Evolutionary conservation across 768 basidiomycete species (phyloP).

Genomic region (Royoungia palumana): DNA sequence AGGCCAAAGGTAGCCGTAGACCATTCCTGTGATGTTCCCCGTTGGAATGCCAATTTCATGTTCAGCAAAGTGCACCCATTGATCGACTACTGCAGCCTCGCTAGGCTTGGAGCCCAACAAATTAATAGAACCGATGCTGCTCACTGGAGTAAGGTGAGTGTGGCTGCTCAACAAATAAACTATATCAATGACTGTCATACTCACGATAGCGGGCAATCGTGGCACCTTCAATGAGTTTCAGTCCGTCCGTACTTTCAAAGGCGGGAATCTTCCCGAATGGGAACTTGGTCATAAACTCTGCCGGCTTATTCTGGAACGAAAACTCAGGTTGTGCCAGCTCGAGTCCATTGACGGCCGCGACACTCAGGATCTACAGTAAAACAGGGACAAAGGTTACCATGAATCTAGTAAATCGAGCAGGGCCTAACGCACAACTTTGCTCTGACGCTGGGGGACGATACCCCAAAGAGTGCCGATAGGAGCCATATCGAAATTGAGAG

Average conservation of each 20-base stretch:
- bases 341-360: slow-evolving; percentile 17
- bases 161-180: no score
- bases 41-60: slow-evolving; percentile 3
- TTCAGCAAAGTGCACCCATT: slow-evolving; percentile 24
- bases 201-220: slow-evolving; percentile 22
- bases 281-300: slow-evolving; percentile 16
- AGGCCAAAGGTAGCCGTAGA: not conserved
- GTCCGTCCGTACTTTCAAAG: slow-evolving; percentile 20
- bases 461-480: slow-evolving; percentile 21
- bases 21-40: not conserved
- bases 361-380: slow-evolving; percentile 12
- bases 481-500: slow-evolving; percentile 6
- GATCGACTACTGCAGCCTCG: slow-evolving; percentile 15
- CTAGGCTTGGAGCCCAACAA: slow-evolving; percentile 10
- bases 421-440: slow-evolving; percentile 19
- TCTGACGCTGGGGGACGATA: slow-evolving; percentile 16
- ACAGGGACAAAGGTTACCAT: not conserved
- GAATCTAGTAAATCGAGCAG: not conserved
- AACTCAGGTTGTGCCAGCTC: slow-evolving; percentile 14
- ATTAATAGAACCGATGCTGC: slow-evolving; percentile 12
- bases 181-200: not conserved
- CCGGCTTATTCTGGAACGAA: slow-evolving; percentile 10
- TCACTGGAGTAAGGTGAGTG: slow-evolving; percentile 2
- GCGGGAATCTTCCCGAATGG: slow-evolving; percentile 22
- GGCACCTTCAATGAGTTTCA: slow-evolving; percentile 16